Evolutionary conservation across 2,329 filamentous ascomycete genomes (phyloP).

Genomic region (Fusarium sterilihyphosum): DNA sequence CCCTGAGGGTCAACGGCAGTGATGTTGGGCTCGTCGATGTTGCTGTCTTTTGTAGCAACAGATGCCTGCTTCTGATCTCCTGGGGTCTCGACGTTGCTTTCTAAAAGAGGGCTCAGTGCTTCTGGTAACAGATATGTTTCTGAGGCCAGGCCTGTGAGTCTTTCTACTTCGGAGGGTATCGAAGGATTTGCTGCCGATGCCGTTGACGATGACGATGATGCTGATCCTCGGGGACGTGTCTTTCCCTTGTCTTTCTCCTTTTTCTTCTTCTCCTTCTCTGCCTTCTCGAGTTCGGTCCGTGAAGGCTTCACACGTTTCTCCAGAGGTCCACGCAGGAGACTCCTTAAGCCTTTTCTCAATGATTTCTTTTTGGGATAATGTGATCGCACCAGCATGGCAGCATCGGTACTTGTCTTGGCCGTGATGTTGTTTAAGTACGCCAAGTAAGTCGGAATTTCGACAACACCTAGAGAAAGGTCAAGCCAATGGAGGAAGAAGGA

Average conservation of each 20-base stretch:
- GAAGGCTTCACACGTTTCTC: background rate
- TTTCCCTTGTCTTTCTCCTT: background rate
- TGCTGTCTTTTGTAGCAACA: background rate
- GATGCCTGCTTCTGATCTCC: background rate
- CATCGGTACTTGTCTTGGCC: background rate
- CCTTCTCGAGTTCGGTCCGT: background rate
- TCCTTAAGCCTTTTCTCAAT: background rate
- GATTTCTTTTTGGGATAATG: background rate
- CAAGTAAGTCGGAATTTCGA: background rate
- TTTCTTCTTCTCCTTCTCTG: background rate
- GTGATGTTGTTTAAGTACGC: background rate
- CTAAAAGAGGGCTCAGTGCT: background rate
- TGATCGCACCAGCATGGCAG: background rate
- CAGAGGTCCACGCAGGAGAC: background rate
- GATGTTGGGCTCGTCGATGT: background rate
- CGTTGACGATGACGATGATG: background rate
- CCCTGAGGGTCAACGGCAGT: background rate
- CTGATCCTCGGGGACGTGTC: background rate
- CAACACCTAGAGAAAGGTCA: background rate
- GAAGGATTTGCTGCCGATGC: background rate
- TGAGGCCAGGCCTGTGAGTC: background rate
- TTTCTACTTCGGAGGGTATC: background rate
- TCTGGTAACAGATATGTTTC: no score
- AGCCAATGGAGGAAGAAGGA: background rate
- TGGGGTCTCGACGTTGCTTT: background rate